Base-by-base conservation (phyloP, 345 rosid species). In the Pistacia atlantica region DNA sequence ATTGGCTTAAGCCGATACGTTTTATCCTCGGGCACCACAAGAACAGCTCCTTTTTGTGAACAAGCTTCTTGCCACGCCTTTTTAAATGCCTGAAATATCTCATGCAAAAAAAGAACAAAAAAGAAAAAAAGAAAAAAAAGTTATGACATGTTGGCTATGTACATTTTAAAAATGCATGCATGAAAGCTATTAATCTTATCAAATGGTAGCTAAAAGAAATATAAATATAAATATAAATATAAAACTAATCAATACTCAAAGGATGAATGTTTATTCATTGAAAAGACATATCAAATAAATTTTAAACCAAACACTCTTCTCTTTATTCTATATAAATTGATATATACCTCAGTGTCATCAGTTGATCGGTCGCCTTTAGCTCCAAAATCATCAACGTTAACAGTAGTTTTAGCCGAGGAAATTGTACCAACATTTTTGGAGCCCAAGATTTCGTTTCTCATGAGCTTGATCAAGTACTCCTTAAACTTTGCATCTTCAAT, bases 41-140 rank as follows among this genome's bases (percentile, higher is more conserved):
- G 75, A 22, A 80, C 83, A 49, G 78, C 80, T 60, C 81, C 88
- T 42, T 6, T 51, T 14, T 85, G 74, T 8, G 94, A 84, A 75
- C 97, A 95, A 12, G 94, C 97, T 80, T 75, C 85, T 25, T 90
- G 76, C 98, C 98, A 95, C 1, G 94, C 97, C 80, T 83, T 79
- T 77, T 78, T n/a, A 73, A 95, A 90, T 59, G 92, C 93, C 97
- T 91, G 83, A 56, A 72, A 66, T 4, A 45, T 37, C 9, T 20
- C 10, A 31, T 10, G 16, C 45, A 55, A 25, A 38, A 1, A 33
- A 33, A n/a, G n/a, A n/a, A n/a, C n/a, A n/a, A n/a, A n/a, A n/a
- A n/a, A n/a, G n/a, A 52, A 4, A 8, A 8, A 8, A 48, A 22
- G 0, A 8, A 13, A 22, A 45, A 20, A 8, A 14, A 48, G 2